phyloP scores from a whole-genome alignment of 805 yeast genomes.

The Metschnikowia anglica region DNA sequence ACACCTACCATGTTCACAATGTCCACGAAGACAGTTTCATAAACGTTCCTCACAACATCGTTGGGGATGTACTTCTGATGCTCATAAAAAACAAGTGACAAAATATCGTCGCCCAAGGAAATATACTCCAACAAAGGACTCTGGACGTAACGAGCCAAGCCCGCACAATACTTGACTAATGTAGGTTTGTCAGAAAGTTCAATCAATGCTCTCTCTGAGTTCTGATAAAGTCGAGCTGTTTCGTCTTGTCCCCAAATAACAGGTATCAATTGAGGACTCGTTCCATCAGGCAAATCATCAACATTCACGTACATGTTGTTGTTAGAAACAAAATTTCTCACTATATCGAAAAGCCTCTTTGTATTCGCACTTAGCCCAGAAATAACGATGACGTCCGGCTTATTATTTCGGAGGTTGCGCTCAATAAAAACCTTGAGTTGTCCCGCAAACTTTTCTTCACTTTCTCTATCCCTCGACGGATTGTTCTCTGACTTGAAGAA shows the following conservation, averaged over 20 bases:
- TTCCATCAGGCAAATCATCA: slow-evolving; percentile 42
- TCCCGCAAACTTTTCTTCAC: slow-evolving; percentile 48
- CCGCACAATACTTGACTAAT: slow-evolving; percentile 79
- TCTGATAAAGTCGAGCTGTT: slow-evolving; percentile 84
- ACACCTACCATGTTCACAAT: slow-evolving; percentile 89
- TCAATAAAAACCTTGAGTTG: slow-evolving; percentile 70
- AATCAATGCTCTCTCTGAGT: slow-evolving; percentile 66
- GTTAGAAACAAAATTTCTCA: slow-evolving; percentile 55
- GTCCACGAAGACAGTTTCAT: slow-evolving; percentile 85
- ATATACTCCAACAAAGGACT: slow-evolving; percentile 91
- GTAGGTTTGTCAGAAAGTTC: slow-evolving; percentile 87
- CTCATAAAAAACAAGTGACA: slow-evolving; percentile 65
- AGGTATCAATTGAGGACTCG: slow-evolving; percentile 55
- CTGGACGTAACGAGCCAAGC: slow-evolving; percentile 87
- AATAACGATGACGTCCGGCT: slow-evolving; percentile 87
- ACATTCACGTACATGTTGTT: slow-evolving; percentile 53
- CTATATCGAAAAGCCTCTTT: slow-evolving; percentile 55
- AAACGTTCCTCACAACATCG: slow-evolving; percentile 61
- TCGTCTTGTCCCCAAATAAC: slow-evolving; percentile 89
- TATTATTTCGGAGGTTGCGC: slow-evolving; percentile 46
- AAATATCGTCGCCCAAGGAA: slow-evolving; percentile 70
- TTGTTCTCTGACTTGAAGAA: slow-evolving; percentile 74
- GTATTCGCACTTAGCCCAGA: slow-evolving; percentile 83
- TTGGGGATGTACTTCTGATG: slow-evolving; percentile 69
- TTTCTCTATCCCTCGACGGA: slow-evolving; percentile 51